These are phyloP conservation scores for Kentomonas sorsogonicus DNA, from an alignment of 208 protist species.

Conservation along the genomic window DNA sequence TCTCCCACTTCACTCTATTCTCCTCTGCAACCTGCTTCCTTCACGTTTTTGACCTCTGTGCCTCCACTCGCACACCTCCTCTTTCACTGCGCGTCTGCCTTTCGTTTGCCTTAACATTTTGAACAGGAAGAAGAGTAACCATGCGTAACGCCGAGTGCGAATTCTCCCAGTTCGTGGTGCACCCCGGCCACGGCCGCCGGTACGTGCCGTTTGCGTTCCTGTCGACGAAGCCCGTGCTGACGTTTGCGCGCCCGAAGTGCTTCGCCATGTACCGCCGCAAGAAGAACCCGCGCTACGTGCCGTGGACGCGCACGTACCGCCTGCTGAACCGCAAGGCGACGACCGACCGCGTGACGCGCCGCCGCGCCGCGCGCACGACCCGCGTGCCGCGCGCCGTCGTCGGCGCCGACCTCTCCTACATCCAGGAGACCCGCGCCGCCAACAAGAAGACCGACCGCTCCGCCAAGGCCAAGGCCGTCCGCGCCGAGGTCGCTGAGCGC, in stretches of 20 bases:
- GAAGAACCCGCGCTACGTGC: constrained; percentile 92
- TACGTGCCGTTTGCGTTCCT: constrained; percentile 92
- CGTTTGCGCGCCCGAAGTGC: constrained; percentile 88
- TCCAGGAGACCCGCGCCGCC: constrained; percentile 82
- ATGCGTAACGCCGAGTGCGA: constrained; percentile 92
- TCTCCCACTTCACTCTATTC: too few species aligned
- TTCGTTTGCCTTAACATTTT: too few species aligned
- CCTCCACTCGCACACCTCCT: too few species aligned
- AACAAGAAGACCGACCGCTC: constrained; percentile 84
- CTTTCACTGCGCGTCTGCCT: too few species aligned
- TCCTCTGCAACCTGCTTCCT: too few species aligned
- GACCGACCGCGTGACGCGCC: constrained; percentile 75
- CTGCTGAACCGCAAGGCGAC: constrained; percentile 90
- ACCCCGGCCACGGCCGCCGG: constrained; percentile 90
- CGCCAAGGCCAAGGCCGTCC: constrained; percentile 84
- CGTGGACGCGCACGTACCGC: constrained; percentile 92
- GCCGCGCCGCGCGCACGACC: constrained; percentile 74
- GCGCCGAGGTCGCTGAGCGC: constrained; percentile 84
- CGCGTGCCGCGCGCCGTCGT: constrained; percentile 76
- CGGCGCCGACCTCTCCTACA: constrained; percentile 86
- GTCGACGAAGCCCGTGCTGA: constrained; percentile 93
- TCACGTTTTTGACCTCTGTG: too few species aligned
- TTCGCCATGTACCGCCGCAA: constrained; percentile 91
- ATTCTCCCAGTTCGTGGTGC: constrained; percentile 91
- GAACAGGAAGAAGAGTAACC: too few species aligned